These are phyloP conservation scores for Botrytis paeoniae DNA, from an alignment of 2,329 filamentous ascomycete genomes.

Conservation along the genomic window DNA sequence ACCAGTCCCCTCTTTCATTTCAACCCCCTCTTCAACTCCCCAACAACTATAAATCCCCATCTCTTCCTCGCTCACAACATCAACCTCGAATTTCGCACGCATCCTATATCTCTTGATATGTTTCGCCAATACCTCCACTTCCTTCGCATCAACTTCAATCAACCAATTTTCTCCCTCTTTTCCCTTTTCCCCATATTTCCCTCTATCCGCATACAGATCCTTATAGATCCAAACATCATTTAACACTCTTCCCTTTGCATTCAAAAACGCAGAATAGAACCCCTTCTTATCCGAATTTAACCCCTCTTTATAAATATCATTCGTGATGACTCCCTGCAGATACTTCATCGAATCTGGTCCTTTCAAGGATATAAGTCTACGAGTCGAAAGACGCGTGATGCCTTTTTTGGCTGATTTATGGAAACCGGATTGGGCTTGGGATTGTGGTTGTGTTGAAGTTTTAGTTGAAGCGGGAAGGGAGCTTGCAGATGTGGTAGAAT, in stretches of 20 bases:
- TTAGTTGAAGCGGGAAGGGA: not conserved
- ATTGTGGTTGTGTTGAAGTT: not conserved
- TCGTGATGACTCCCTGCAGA: conserved; percentile 84
- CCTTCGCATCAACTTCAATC: conserved; percentile 73
- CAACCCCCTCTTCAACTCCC: conserved; percentile 38
- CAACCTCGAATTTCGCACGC: conserved; percentile 71
- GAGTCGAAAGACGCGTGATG: conserved; percentile 62
- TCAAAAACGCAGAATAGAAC: conserved; percentile 82
- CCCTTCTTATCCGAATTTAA: conserved; percentile 44
- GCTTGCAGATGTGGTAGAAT: not conserved
- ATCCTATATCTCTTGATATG: conserved; percentile 86
- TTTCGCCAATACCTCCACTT: conserved; percentile 59
- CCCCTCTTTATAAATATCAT: conserved; percentile 51
- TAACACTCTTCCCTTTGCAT: conserved; percentile 77
- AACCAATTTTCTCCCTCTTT: conserved; percentile 14
- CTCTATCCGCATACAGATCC: conserved; percentile 10
- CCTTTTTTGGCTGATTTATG: conserved; percentile 38
- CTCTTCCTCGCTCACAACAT: conserved; percentile 63
- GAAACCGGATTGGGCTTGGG: conserved; percentile 42
- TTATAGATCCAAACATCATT: conserved; percentile 91
- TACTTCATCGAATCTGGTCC: conserved; percentile 80
- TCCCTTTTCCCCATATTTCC: not conserved
- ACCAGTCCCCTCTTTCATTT: conserved; percentile 7
- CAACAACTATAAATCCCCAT: conserved; percentile 71
- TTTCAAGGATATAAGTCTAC: conserved; percentile 73